Base-by-base conservation (phyloP, 1,139 yeast genomes). In the Debaryomyces sp. region DNA sequence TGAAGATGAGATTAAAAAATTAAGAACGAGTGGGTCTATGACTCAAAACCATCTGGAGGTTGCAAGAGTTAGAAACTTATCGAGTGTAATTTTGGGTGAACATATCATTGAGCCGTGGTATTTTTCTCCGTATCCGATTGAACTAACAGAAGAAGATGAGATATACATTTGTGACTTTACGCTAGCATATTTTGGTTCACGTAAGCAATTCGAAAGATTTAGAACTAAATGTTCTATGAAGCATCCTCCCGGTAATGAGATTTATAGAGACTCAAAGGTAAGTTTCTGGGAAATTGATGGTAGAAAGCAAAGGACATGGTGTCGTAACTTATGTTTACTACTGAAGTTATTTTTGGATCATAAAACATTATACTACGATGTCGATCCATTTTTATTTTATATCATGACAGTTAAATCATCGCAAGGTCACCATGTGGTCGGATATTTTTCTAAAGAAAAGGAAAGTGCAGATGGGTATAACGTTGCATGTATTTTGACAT, bases 221-320 rank as follows among this genome's bases (percentile, higher is more conserved):
- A 78, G 98, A 61, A 68, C 82, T 21, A 94, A 94, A 64, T 89
- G 96, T 61, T 86, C 96, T 4, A 74, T 87, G 70, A 84, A 86
- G 59, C 98, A 94, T 61, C 99, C 99, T 0, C 99, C 99, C 0
- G 99, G 99, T 0, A 94, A 94, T 68, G 99, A 94, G 63, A 92
- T 94, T 15, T 94, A 94, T 66, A 75, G 99, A 48, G 99, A 95
- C 64, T 89, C 82, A 13, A 78, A 80, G 55, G 85, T 71, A 56
- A 81, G 75, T 34, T 92, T 94, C 63, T 94, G 94, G 78, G 99
- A 94, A 66, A 91, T 94, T 52, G 99, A 94, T 65, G 99, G 99
- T 5, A 77, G 97, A 51, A 87, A 89, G 57, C 99, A 94, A 68
- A 75, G 98, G 51, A 87, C 96, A 0, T 94, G 98, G 97, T 94